Evolutionary conservation across 805 yeast species (phyloP), one percentile per base, ranked within the genome.

Genomic region (Torulaspora delbrueckii): DNA sequence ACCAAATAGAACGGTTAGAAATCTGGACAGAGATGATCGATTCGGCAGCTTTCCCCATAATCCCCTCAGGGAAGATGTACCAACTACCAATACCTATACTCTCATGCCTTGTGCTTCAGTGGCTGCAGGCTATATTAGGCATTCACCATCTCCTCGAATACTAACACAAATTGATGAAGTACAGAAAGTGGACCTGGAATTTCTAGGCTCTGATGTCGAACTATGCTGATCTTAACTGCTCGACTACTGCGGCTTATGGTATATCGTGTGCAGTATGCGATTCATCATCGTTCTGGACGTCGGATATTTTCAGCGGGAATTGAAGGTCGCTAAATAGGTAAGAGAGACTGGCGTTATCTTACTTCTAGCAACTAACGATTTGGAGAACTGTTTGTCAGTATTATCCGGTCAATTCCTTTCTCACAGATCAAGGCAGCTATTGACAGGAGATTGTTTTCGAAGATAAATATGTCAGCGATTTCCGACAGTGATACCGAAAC

Each of bases 401-500:
- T 5, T 5, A 16, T 14, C 12, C 6, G 12, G 7, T 8, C 19
- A 13, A 25, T 26, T 26, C 31, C 10, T 26, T 37, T 13, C 34
- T 14, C 7, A 12, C 12, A 31, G 23, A 25, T n/a, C 18, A 25
- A 13, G 31, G 9, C 9, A 24, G 3, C 12, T 1, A 27, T 27
- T 30, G 23, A 16, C 28, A 26, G 40, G 24, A 10, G 22, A 13
- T 1, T 19, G 6, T 5, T 4, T 19, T 10, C 10, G 10, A n/a
- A 34, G 27, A 32, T 9, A 18, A 34, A 12, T 12, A 60, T 61
- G 63, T 58, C 65, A 6, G 57, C 57, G 8, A 50, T 60, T 5
- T 53, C 59, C 12, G 64, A 62, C 36, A 59, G 57, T 43, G 65
- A 52, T 36, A 55, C 56, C 35, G 82, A 77, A 55, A 77, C 81